Conservation (phyloP, 2,329 filamentous ascomycete genomes). For the Cordyceps javanica region DNA sequence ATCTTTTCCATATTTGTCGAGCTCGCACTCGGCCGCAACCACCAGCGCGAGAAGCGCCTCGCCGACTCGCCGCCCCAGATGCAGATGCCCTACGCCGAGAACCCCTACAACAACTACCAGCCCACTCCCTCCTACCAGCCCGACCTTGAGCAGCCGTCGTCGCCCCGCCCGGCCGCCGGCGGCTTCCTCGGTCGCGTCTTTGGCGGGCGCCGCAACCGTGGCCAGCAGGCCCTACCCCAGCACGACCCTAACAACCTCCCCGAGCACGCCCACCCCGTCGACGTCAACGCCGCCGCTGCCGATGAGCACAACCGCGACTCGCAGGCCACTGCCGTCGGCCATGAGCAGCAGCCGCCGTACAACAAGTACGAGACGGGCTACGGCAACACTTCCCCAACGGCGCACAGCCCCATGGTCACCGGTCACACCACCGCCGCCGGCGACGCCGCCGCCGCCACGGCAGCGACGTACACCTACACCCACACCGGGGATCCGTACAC, state of each 20-base stretch:
- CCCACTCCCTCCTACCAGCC: constrained; percentile 42
- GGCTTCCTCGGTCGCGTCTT: constrained; percentile 31
- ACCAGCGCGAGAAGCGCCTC: constrained; percentile 68
- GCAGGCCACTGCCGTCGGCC: constrained; percentile 29
- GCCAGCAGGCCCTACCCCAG: constrained; percentile 9
- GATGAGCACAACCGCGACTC: constrained; percentile 32
- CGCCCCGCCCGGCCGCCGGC: constrained; percentile 17
- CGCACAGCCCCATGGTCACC: background rate
- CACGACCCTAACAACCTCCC: constrained; percentile 30
- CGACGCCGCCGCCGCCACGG: too few species aligned
- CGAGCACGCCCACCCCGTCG: constrained; percentile 33
- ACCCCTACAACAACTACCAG: constrained; percentile 43
- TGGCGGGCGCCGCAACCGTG: constrained; percentile 17
- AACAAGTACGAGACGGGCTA: constrained; percentile 20
- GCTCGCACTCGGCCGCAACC: constrained; percentile 60
- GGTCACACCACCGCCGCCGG: background rate
- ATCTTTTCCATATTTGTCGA: constrained; percentile 65
- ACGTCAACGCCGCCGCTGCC: constrained; percentile 31
- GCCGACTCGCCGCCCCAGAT: constrained; percentile 35
- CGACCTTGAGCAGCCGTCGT: too few species aligned
- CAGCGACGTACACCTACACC: too few species aligned
- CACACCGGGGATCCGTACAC: constrained; percentile 10
- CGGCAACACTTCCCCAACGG: background rate
- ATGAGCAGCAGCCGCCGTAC: constrained; percentile 22
- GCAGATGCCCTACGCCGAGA: constrained; percentile 9